phyloP scores from a whole-genome alignment of 2,329 filamentous ascomycete species.

The Colletotrichum kahawae region DNA sequence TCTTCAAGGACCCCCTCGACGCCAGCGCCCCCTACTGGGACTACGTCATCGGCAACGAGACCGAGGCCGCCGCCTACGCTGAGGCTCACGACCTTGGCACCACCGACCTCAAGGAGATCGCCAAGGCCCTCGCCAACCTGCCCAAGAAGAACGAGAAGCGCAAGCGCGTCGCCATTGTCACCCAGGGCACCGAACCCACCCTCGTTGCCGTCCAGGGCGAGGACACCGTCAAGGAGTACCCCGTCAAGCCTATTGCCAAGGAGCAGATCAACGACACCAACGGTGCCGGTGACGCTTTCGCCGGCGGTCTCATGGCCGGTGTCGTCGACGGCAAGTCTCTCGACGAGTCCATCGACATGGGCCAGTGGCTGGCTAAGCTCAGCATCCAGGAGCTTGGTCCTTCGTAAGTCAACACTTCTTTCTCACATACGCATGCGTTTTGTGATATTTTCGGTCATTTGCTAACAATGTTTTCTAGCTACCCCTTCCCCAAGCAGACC shows the following conservation, averaged over 20 bases:
- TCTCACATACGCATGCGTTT: too few species aligned
- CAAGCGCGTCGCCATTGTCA: constrained; percentile 87
- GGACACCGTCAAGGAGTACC: constrained; percentile 75
- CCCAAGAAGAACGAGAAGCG: constrained; percentile 91
- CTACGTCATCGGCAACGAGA: constrained; percentile 96
- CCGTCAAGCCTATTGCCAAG: constrained; percentile 79
- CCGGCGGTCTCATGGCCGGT: constrained; percentile 90
- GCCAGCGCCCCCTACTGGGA: constrained; percentile 90
- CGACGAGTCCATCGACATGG: constrained; percentile 82
- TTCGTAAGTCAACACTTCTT: constrained; percentile 70
- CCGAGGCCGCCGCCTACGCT: constrained; percentile 87
- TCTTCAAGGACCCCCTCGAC: constrained; percentile 97
- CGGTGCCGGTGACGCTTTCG: constrained; percentile 95
- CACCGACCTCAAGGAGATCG: constrained; percentile 83
- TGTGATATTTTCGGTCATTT: constrained; percentile 13
- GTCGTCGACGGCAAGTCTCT: constrained; percentile 84
- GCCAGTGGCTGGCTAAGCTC: constrained; percentile 93
- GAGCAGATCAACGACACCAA: constrained; percentile 93
- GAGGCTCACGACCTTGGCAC: constrained; percentile 77
- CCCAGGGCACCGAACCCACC: constrained; percentile 91
- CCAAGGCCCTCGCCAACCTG: constrained; percentile 81
- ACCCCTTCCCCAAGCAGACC: constrained; percentile 81
- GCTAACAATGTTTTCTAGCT: constrained; percentile 52
- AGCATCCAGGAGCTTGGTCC: constrained; percentile 96
- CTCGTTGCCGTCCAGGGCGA: constrained; percentile 79